phyloP scores from a whole-genome alignment of 164 flowering plant species.

The Akebia trifoliata region DNA sequence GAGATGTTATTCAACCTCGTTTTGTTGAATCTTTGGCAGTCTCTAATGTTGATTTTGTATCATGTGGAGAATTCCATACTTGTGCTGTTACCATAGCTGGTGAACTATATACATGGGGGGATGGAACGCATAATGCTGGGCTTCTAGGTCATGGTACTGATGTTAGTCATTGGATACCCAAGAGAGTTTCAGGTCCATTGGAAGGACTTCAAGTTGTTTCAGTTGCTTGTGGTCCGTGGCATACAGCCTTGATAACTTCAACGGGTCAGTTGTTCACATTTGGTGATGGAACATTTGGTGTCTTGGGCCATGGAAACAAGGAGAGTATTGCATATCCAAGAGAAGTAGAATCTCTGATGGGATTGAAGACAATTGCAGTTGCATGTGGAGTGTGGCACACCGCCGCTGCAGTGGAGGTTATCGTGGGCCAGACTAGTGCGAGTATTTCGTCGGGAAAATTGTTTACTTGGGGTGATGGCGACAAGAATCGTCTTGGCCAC shows the following conservation, averaged over 20 bases:
- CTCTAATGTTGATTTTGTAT: constrained; percentile 29
- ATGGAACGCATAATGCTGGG: constrained; percentile 35
- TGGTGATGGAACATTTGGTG: constrained; percentile 44
- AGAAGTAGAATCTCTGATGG: constrained; percentile 34
- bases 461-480: constrained; percentile 46
- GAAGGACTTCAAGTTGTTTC: constrained; percentile 37
- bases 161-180: constrained; percentile 38
- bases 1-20: constrained; percentile 34
- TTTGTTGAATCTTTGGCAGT: constrained; percentile 30
- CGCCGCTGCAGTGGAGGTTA: constrained; percentile 40
- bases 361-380: constrained; percentile 35
- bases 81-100: constrained; percentile 38
- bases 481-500: constrained; percentile 39
- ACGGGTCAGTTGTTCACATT: constrained; percentile 34
- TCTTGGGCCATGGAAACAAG: constrained; percentile 33
- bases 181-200: constrained; percentile 34
- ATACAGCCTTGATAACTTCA: constrained; percentile 32
- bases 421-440: constrained; percentile 31
- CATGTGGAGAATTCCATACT: constrained; percentile 39
- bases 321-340: constrained; percentile 30
- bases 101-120: constrained; percentile 39
- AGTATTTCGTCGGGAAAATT: constrained; percentile 33
- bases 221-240: constrained; percentile 38
- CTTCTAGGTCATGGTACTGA: constrained; percentile 37
- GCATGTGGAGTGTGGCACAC: constrained; percentile 45